phyloP scores from a whole-genome alignment of 768 basidiomycete species.

The Leucosporidium yakuticum region DNA sequence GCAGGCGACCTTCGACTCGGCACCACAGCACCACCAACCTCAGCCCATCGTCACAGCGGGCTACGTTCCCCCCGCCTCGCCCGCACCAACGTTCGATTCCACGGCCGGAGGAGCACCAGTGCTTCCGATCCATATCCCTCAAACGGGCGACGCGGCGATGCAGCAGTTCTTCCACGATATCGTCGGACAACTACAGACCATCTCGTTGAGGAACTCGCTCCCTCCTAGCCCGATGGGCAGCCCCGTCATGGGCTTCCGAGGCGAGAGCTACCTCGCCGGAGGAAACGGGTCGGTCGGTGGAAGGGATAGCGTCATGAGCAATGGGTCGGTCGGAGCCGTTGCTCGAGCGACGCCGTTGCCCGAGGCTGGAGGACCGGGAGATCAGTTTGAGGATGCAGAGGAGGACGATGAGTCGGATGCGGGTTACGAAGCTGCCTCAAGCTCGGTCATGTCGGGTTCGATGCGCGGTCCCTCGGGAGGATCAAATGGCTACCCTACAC shows the following conservation, averaged over 20 bases:
- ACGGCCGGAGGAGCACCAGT: conserved; percentile 35
- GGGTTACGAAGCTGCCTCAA: neutral
- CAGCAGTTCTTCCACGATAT: conserved; percentile 76
- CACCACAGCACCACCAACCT: neutral
- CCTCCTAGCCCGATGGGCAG: neutral
- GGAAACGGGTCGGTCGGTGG: conserved; percentile 14
- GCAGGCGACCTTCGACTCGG: neutral
- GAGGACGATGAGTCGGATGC: conserved; percentile 36
- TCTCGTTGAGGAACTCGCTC: conserved; percentile 6
- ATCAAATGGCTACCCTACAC: too few relatives aligned
- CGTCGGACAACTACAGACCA: conserved; percentile 48
- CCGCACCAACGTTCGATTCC: neutral
- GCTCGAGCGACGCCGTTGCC: neutral
- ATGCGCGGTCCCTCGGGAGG: too few relatives aligned
- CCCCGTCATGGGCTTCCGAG: neutral
- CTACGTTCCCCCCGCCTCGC: conserved; percentile 2
- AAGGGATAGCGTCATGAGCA: neutral
- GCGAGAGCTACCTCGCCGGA: neutral
- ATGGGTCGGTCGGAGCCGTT: too few relatives aligned
- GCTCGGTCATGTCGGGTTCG: too few relatives aligned
- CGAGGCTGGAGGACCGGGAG: conserved; percentile 8
- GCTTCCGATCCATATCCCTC: conserved; percentile 57
- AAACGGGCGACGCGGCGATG: conserved; percentile 66
- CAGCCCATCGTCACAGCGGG: conserved; percentile 3
- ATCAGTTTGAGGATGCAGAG: conserved; percentile 38